These are phyloP conservation scores for Arthroderma sp. DNA, from an alignment of 2,329 filamentous ascomycete genomes.

Conservation along the genomic window DNA sequence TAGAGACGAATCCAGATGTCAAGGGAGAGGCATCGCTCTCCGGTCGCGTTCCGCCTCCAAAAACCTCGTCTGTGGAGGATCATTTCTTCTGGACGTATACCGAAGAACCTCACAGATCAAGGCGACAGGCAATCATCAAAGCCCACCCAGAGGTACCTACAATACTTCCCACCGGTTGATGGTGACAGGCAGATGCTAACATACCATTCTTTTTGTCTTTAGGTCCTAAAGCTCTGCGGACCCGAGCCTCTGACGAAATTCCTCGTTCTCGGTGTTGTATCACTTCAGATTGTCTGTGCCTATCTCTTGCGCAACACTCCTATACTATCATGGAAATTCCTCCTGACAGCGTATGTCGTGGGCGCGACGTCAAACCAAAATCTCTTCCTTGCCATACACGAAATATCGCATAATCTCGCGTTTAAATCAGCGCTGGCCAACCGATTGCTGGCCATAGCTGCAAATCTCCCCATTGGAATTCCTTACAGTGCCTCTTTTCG, in stretches of 20 bases:
- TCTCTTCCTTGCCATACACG: constrained; percentile 94
- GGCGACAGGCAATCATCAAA: constrained; percentile 90
- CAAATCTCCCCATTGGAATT: constrained; percentile 88
- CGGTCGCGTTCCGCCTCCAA: constrained; percentile 15
- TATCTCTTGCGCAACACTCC: constrained; percentile 63
- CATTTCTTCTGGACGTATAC: constrained; percentile 99
- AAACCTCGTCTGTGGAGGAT: constrained; percentile 29
- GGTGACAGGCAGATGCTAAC: neutral
- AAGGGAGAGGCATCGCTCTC: constrained; percentile 7
- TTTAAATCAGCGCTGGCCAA: constrained; percentile 73
- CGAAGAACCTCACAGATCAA: constrained; percentile 87
- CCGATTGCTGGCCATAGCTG: constrained; percentile 76
- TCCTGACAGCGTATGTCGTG: constrained; percentile 76
- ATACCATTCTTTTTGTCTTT: constrained; percentile 4
- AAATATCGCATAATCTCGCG: constrained; percentile 95
- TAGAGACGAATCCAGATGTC: constrained; percentile 5
- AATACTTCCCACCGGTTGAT: constrained; percentile 2
- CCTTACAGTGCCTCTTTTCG: constrained; percentile 95
- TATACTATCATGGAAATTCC: constrained; percentile 72
- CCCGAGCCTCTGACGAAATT: constrained; percentile 94
- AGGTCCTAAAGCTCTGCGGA: constrained; percentile 95
- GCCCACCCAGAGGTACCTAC: constrained; percentile 77
- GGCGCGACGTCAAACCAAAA: constrained; percentile 97
- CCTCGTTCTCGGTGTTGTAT: constrained; percentile 70
- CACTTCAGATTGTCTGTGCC: constrained; percentile 65